Percentiles rank a stretch among this genome's conserved stretches.
Evolutionary conservation across 78 protist species (phyloP).

Genomic region (Tieghemostelium lacteum): DNA sequence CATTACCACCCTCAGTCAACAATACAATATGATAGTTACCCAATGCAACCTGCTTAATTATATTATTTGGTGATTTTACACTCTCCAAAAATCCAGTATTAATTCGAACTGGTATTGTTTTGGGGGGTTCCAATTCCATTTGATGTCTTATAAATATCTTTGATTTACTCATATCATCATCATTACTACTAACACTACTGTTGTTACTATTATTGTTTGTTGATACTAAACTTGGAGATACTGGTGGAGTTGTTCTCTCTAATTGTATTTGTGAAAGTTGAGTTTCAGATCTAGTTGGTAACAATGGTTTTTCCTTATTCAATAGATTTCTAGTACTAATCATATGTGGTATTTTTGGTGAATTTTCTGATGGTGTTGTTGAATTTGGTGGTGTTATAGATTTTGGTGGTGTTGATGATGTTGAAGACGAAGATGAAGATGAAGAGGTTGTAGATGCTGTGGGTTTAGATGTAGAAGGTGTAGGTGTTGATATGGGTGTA

Average conservation of each 20-base stretch:
- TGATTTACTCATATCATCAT: background rate
- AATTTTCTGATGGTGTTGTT: background rate
- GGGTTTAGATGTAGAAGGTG: background rate
- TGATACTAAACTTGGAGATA: background rate
- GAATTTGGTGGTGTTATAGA: background rate
- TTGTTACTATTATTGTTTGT: background rate
- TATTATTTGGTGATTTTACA: background rate
- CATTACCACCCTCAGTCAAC: slow-evolving; percentile 69
- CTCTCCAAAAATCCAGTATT: slow-evolving; percentile 17
- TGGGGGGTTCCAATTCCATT: background rate
- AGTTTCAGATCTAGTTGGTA: background rate
- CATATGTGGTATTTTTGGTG: slow-evolving; percentile 2
- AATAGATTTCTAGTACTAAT: slow-evolving; percentile 19
- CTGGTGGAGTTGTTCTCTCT: background rate
- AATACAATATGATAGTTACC: slow-evolving; percentile 73
- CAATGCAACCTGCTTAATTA: slow-evolving; percentile 38
- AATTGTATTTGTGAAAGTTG: background rate
- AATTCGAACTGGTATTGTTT: slow-evolving; percentile 12
- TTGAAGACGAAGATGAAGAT: background rate
- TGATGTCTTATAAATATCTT: background rate
- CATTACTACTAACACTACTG: background rate
- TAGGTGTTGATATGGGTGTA: background rate
- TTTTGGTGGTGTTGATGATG: background rate
- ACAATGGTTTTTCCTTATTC: background rate
- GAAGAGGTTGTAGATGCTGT: background rate